A percentile compares a stretch with the other conserved stretches of the same genome.
Evolutionary conservation across 208 protist genomes (phyloP).

Genomic region (Leishmania gerbilli): DNA sequence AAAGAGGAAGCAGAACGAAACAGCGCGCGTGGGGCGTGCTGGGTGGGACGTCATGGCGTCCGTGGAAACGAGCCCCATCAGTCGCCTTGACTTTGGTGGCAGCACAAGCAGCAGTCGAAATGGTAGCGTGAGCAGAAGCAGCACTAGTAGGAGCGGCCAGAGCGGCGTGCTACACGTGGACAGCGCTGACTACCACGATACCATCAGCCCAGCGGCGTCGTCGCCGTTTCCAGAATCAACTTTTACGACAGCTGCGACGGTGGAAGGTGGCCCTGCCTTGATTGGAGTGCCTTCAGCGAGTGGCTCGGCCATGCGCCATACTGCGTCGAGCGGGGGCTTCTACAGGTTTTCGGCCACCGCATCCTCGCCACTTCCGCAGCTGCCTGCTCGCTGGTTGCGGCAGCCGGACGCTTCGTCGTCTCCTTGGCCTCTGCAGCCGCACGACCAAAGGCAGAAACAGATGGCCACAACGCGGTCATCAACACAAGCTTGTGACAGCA

Average conservation of each 20-base stretch:
- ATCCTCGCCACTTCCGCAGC: background rate
- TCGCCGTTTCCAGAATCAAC: background rate
- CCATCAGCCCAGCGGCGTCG: constrained; percentile 8
- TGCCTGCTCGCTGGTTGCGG: background rate
- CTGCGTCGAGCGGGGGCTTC: background rate
- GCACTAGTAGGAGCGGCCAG: background rate
- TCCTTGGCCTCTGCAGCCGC: background rate
- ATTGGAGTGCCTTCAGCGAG: background rate
- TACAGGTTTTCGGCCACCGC: background rate
- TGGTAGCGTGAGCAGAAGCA: background rate
- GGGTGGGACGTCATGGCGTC: background rate
- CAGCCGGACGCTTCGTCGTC: background rate
- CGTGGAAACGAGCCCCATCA: background rate
- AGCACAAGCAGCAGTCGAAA: constrained; percentile 1
- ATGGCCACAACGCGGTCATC: background rate
- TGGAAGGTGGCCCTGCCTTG: background rate
- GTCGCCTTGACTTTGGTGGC: background rate
- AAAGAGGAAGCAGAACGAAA: background rate
- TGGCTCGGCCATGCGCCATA: background rate
- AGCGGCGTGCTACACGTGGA: constrained; percentile 8
- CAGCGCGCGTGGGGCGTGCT: background rate
- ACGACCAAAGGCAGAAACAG: background rate
- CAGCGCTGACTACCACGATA: constrained; percentile 28
- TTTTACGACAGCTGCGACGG: background rate
- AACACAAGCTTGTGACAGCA: background rate